phyloP scores from a whole-genome alignment of 805 yeast species.

The Hanseniaspora thailandica region DNA sequence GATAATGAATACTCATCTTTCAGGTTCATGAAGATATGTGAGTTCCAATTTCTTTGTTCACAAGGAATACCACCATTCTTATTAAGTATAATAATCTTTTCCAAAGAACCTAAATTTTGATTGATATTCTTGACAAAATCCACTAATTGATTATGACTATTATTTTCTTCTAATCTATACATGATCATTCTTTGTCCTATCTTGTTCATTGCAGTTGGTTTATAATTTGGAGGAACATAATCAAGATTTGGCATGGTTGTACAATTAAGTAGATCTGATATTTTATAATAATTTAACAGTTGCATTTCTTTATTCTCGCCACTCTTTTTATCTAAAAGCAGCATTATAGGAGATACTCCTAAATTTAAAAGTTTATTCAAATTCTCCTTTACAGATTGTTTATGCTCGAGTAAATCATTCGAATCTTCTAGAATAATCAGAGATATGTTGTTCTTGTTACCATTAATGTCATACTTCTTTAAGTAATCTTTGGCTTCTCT shows the following conservation, averaged over 20 bases:
- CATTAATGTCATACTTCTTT: conserved; percentile 42
- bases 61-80: conserved; percentile 86
- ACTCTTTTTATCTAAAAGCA: conserved; percentile 33
- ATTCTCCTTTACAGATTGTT: conserved; percentile 2
- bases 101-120: conserved; percentile 42
- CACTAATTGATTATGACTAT: background rate
- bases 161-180: conserved; percentile 25
- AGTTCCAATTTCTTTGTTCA: conserved; percentile 60
- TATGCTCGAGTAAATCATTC: conserved; percentile 14
- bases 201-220: conserved; percentile 41
- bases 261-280: conserved; percentile 30
- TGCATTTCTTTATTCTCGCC: conserved; percentile 9
- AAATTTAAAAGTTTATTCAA: conserved; percentile 24
- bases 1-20: conserved; percentile 69
- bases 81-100: conserved; percentile 71
- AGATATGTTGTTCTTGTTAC: conserved; percentile 21
- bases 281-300: conserved; percentile 18
- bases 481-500: conserved; percentile 80
- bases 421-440: conserved; percentile 24
- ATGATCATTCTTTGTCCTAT: conserved; percentile 30
- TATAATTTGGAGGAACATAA: conserved; percentile 53
- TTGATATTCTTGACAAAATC: background rate
- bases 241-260: conserved; percentile 28
- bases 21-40: conserved; percentile 79
- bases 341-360: conserved; percentile 65